Base-by-base conservation (phyloP, 2,329 filamentous ascomycete genomes). In the Alternaria metachromatica region DNA sequence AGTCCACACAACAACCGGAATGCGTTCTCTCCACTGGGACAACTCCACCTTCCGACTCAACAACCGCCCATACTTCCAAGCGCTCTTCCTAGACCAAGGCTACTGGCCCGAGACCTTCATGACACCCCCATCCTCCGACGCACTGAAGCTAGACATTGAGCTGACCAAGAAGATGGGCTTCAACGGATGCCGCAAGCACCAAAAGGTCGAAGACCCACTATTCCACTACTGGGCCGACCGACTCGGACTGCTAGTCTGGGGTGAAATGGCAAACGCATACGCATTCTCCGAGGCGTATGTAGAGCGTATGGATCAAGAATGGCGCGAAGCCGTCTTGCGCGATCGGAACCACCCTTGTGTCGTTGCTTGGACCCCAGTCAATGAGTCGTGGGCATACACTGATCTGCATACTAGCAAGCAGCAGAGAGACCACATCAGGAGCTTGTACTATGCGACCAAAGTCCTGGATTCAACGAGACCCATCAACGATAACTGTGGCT, bases 401-500 rank as follows among this genome's bases (percentile, higher is more conserved):
- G 82, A 85, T 37, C 81, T 91, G 33, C 85, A 85, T 64, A 82
- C 85, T 50, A 85, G 83, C 58, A 79, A 84, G 7, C 82, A 86
- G 60, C 88, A 92, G 76, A 83, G 89, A 13, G 86, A 90, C 70
- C 89, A 91, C 69, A 84, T 91, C 51, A 85, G 88, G 20, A 83
- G 85, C 15, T 82, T 91, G 2, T 91, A 91, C 73, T 88, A 88
- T 69, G 74, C 86, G 61, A 91, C 89, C 10, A 91, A 90, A 84
- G 83, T 84, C 0, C 82, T 91, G 2, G 89, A 92, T 66, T 83
- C 87, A 2, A 90, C 86, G 0, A 81, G 89, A 6, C 88, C 88
- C 15, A 84, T 92, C 72, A 92, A 91, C 71, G 89, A 91, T 76
- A 91, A 92, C 76, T 91, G 89, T 67, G 89, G 89, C 33, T 91